Evolutionary conservation across 176 grass and related monocot species (phyloP), one percentile per base, ranked within the genome.

Genomic region (Pontederia crassipes): DNA sequence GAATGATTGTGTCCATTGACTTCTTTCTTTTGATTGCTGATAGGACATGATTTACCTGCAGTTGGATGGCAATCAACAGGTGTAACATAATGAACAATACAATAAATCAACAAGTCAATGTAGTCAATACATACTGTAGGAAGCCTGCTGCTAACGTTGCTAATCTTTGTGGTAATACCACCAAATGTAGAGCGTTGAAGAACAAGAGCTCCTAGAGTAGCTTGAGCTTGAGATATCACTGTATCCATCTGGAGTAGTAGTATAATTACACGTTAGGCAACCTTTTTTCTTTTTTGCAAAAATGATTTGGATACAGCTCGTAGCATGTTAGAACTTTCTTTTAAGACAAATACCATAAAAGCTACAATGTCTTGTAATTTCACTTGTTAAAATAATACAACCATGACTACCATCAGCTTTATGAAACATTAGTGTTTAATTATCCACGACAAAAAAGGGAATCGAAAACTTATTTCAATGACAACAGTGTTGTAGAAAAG

Each of bases 1-100:
- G 94, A 69, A 93, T 93, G 47, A 98, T 89, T 48, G 84, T 92
- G 69, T 98, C 94, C 88, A 98, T 93, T 13, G 94, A 98, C 67
- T 92, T 98, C 82, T 93, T 98, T 78, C 94, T 83, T 73, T 62
- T 77, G 68, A 98, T 92, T 11, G 85, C 64, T 18, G 88, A 59
- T 15, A 98, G 81, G 68, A 98, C 73, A 69, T 92, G 82, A 53
- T 98, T 98, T 48, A 98, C 81, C 94, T 98, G 82, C 66, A 69
- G 26, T 46, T 28, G 27, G 45, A n/a, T 62, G 59, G 32, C 32
- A 40, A 61, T 26, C 24, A 59, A 4, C 14, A 12, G 9, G 11
- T 58, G n/a, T 54, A 16, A 1, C 2, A 28, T 75, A 20, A 88
- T 64, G 20, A 56, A 0, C 1, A 40, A 52, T 49, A 47, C 26